Evolutionary conservation across 148 eudicot genomes (phyloP), one percentile per base, ranked within the genome.

Genomic region (Spergularia marina): DNA sequence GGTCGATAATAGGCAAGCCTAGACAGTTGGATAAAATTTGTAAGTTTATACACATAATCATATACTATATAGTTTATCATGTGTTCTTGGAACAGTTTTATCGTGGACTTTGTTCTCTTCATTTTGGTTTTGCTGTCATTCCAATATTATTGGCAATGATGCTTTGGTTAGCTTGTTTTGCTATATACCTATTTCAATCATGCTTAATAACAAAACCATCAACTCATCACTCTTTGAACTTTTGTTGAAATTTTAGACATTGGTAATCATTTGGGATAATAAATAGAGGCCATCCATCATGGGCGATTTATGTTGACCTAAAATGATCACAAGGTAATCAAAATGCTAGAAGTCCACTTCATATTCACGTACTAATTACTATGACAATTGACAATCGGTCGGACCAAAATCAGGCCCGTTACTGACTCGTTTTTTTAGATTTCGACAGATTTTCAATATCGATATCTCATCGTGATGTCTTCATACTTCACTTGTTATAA

Each of bases 111-210:
- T 67, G 53, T 56, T 41, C 7, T 4, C 53, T 44, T 44, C 7
- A 44, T 44, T 25, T 52, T 52, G 4, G 64, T 68, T 74, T 10
- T 68, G 73, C 70, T 79, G 82, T 75, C 78, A 79, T 79, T 79
- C 75, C 75, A 71, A 53, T 74, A 79, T 74, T 74, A 70, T 74
- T 74, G 82, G 71, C 82, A 74, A 75, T 57, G n/a, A 79, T 47
- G 68, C 56, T 52, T 79, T 53, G 59, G 62, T 68, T 72, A 23
- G 41, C 58, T 66, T 16, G 56, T 56, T 71, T 64, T 78, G 65
- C n/a, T 62, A 78, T 18, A 64, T 44, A 44, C 49, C 49, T 44
- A 34, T 23, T 53, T 25, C 73, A 70, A 70, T 70, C 6, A 53
- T 54, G 40, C 59, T 52, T 52, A 53, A 52, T 70, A 70, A 30